Evolutionary conservation across 2,329 filamentous ascomycete genomes (phyloP).

Genomic region (Xylariaceae sp.): DNA sequence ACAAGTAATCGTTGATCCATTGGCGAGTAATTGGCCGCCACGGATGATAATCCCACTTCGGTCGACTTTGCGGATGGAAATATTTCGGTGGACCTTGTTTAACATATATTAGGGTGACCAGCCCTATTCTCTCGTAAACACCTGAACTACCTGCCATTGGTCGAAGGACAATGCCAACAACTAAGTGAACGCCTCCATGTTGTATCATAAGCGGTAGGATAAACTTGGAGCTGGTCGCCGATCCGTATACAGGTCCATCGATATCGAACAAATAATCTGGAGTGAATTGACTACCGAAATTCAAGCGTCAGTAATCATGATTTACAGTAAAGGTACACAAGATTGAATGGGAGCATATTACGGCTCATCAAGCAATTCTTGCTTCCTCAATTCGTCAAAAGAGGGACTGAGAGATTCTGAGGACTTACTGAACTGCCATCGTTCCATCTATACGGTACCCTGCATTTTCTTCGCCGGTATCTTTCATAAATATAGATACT

Average conservation of each 20-base stretch:
- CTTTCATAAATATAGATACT: constrained; percentile 16
- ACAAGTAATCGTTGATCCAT: constrained; percentile 12
- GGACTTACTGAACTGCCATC: constrained; percentile 15
- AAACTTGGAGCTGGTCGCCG: constrained; percentile 1
- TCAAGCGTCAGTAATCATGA: no score
- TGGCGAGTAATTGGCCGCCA: constrained; percentile 11
- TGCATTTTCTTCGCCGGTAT: not conserved
- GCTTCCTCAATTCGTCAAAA: no score
- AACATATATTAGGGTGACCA: constrained; percentile 9
- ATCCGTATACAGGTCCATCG: constrained; percentile 5
- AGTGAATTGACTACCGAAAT: constrained; percentile 17
- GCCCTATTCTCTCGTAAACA: constrained; percentile 15
- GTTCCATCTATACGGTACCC: not conserved
- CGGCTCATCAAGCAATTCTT: no score
- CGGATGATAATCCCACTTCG: constrained; percentile 15
- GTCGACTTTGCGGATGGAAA: constrained; percentile 4
- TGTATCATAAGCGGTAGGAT: constrained; percentile 19
- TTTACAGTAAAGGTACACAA: no score
- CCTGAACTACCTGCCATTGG: not conserved
- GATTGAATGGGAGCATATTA: no score
- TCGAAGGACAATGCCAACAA: constrained; percentile 5
- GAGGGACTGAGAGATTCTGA: no score
- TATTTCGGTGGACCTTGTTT: constrained; percentile 14
- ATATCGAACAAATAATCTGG: constrained; percentile 12
- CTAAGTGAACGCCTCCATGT: constrained; percentile 9